Percentiles rank a stretch among this genome's conserved stretches.
phyloP scores from a whole-genome alignment of 345 rosid species.

The Carallia pectinifolia region DNA sequence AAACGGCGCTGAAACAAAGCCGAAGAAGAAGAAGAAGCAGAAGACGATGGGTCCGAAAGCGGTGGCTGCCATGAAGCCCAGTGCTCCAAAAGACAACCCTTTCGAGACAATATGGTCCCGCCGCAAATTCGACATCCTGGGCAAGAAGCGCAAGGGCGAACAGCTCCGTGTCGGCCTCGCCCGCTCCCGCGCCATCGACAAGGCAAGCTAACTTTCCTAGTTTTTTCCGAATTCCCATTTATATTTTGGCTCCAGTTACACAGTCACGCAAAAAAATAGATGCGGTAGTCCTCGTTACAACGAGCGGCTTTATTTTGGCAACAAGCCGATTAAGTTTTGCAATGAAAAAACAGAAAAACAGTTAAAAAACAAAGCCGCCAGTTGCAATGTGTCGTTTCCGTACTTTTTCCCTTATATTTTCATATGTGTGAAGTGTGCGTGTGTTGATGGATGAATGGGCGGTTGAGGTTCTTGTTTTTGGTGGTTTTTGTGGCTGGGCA shows the following conservation, averaged over 20 bases:
- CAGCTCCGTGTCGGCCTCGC: slow-evolving; percentile 68
- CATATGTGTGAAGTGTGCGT: no score
- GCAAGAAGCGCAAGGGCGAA: slow-evolving; percentile 88
- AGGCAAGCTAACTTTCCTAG: slow-evolving; percentile 26
- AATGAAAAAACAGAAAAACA: no score
- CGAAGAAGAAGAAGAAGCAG: slow-evolving; percentile 33
- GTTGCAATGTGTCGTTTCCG: no score
- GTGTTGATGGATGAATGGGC: not conserved
- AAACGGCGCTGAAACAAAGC: slow-evolving; percentile 1
- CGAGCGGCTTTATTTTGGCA: no score
- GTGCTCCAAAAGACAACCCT: slow-evolving; percentile 49
- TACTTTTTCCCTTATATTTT: no score
- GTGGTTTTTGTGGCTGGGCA: slow-evolving; percentile 16
- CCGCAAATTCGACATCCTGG: slow-evolving; percentile 82
- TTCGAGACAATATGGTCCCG: slow-evolving; percentile 87
- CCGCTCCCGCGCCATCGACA: slow-evolving; percentile 65
- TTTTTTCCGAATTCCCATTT: not conserved
- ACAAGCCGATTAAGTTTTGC: no score
- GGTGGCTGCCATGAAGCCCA: slow-evolving; percentile 58
- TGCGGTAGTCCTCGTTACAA: no score
- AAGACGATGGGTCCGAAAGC: slow-evolving; percentile 48
- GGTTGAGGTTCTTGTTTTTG: slow-evolving; percentile 1
- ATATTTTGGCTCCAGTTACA: not conserved
- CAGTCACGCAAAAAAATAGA: no score
- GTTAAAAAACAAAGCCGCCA: no score